Conservation (phyloP, 2,329 filamentous ascomycete genomes). For the Ampelomyces quisqualis region DNA sequence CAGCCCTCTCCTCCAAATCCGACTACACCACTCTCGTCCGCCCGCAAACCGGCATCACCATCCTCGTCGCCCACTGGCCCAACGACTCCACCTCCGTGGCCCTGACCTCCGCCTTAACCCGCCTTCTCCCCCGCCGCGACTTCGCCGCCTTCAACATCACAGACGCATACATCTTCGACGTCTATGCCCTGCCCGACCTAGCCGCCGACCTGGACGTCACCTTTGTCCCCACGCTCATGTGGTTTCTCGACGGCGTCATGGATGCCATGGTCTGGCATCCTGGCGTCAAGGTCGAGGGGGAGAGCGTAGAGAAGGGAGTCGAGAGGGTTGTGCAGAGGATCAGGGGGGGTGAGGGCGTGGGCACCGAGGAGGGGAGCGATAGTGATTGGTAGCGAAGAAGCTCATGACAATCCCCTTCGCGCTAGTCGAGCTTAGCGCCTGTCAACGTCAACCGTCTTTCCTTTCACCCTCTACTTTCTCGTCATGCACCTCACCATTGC, state of each 20-base stretch:
- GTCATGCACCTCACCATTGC: too few relatives aligned
- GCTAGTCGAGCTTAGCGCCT: not conserved
- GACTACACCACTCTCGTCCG: constrained; percentile 20
- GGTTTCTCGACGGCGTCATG: constrained; percentile 23
- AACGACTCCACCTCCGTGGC: constrained; percentile 20
- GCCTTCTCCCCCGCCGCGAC: constrained; percentile 15
- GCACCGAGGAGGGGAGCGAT: constrained; percentile 19
- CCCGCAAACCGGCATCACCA: constrained; percentile 19
- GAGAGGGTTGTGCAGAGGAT: constrained; percentile 27
- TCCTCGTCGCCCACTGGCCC: constrained; percentile 27
- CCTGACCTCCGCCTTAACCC: constrained; percentile 14
- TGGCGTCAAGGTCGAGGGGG: constrained; percentile 23
- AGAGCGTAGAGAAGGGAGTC: constrained; percentile 27
- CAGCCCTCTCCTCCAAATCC: constrained; percentile 15
- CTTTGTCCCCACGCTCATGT: constrained; percentile 30
- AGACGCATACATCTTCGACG: constrained; percentile 27
- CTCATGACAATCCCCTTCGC: not conserved
- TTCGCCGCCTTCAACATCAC: constrained; percentile 13
- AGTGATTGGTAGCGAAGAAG: constrained; percentile 16
- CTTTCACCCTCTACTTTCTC: not conserved
- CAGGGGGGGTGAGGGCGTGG: constrained; percentile 25
- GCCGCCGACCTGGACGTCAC: constrained; percentile 20
- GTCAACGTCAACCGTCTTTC: not conserved
- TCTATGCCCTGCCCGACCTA: constrained; percentile 25
- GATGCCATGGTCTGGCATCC: constrained; percentile 30